Conservation (phyloP, 208 protist genomes). For the Trypanosoma vivax region DNA sequence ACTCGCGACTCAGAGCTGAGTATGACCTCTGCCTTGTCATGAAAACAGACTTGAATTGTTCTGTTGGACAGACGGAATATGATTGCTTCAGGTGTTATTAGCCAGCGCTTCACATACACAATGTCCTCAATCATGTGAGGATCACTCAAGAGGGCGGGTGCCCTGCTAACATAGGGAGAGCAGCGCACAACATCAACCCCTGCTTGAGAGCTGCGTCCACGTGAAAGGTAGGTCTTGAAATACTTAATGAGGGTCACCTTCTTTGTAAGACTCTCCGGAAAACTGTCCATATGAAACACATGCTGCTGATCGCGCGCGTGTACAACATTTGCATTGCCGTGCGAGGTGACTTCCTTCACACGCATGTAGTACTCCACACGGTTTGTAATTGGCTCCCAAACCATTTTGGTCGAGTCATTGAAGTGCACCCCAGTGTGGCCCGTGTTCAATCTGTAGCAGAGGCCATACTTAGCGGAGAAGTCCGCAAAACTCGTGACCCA, state of each 20-base stretch:
- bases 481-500: conserved; percentile 93
- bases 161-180: conserved; percentile 31
- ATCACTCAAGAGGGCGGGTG: conserved; percentile 30
- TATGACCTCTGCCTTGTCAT: conserved; percentile 91
- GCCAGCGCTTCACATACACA: conserved; percentile 95
- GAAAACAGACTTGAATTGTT: conserved; percentile 93
- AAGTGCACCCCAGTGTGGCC: conserved; percentile 95
- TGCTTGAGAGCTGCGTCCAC: conserved; percentile 29
- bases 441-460: conserved; percentile 94
- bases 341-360: conserved; percentile 45
- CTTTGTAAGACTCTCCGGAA: conserved; percentile 89
- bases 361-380: conserved; percentile 77
- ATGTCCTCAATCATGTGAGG: conserved; percentile 60
- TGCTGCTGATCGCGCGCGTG: conserved; percentile 72
- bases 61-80: conserved; percentile 95
- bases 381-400: conserved; percentile 71
- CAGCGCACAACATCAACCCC: conserved; percentile 58
- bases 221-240: conserved; percentile 87
- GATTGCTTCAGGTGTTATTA: conserved; percentile 88
- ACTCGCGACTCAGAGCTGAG: conserved; percentile 82
- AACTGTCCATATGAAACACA: conserved; percentile 58
- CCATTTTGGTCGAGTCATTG: conserved; percentile 96
- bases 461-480: conserved; percentile 96
- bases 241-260: conserved; percentile 96
- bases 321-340: conserved; percentile 16